Conservation (phyloP, 176 grass and related monocot species). For the Lolium perenne region DNA sequence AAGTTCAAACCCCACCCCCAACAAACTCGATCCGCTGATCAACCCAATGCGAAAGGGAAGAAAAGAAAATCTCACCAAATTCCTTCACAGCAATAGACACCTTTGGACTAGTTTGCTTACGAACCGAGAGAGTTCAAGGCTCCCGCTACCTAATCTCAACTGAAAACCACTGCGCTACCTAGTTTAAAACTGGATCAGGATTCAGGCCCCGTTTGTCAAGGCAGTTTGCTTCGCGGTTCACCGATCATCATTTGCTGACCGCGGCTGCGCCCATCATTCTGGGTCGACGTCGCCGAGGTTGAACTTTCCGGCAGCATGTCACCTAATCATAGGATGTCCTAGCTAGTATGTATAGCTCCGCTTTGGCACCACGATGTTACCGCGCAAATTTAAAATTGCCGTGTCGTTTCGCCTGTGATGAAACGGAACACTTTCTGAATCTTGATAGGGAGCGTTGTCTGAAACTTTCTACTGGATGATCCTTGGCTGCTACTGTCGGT, state of each 20-base stretch:
- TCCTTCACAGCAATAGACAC: conserved; percentile 41
- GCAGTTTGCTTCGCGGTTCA: conserved; percentile 13
- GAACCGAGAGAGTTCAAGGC: conserved; percentile 32
- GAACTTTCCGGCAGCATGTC: conserved; percentile 1
- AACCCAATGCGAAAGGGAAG: not conserved
- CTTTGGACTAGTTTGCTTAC: conserved; percentile 27
- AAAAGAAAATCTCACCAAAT: conserved; percentile 58
- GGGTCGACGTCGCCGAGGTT: conserved; percentile 10
- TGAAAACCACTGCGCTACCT: not conserved
- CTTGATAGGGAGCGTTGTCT: conserved; percentile 11
- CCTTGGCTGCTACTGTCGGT: conserved; percentile 33
- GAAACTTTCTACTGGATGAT: conserved; percentile 18
- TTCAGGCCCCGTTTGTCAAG: not conserved
- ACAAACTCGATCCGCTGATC: conserved; percentile 44
- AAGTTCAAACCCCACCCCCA: conserved; percentile 36
- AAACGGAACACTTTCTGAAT: not conserved
- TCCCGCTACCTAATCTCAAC: conserved; percentile 38
- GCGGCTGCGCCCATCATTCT: not conserved
- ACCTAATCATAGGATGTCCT: not conserved
- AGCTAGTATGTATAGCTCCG: not conserved
- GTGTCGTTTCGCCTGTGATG: not conserved
- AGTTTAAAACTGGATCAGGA: not conserved
- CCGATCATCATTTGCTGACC: not conserved
- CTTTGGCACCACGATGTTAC: not conserved
- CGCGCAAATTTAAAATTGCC: not conserved